Conservation (phyloP, 805 yeast species). For the Jamesozyma hellenica region DNA sequence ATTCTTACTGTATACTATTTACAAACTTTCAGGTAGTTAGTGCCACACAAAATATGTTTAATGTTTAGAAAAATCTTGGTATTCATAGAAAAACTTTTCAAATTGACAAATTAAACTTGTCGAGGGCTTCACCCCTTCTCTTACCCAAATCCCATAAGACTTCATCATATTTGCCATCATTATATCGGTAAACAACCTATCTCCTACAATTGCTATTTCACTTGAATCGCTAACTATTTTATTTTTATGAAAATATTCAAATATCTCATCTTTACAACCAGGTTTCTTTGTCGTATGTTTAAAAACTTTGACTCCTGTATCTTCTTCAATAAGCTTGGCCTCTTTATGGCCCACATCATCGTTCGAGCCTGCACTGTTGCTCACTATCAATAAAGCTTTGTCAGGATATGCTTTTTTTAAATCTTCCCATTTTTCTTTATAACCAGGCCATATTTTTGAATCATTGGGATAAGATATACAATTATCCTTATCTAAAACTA, state of each 20-base stretch:
- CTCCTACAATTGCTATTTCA: conserved; percentile 83
- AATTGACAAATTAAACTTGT: conserved; percentile 9
- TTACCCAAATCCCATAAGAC: conserved; percentile 71
- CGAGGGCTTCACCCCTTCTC: conserved; percentile 60
- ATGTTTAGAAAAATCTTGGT: neutral
- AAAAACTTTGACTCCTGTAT: conserved; percentile 60
- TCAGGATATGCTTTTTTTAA: conserved; percentile 50
- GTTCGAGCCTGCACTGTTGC: conserved; percentile 86
- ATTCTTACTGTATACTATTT: too few species aligned
- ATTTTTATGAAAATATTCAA: conserved; percentile 45
- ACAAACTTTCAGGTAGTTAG: too few species aligned
- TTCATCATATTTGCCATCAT: conserved; percentile 94
- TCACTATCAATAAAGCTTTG: conserved; percentile 61
- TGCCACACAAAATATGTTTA: too few species aligned
- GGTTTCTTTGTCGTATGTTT: conserved; percentile 73
- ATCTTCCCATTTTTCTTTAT: conserved; percentile 45
- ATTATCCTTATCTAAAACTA: conserved; percentile 89
- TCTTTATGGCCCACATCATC: conserved; percentile 54
- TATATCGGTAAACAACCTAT: conserved; percentile 81
- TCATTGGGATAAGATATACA: conserved; percentile 83
- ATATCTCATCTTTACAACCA: conserved; percentile 63
- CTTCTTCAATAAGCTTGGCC: conserved; percentile 51
- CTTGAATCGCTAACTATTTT: conserved; percentile 38
- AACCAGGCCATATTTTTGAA: conserved; percentile 70
- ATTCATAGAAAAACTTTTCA: conserved; percentile 8